Evolutionary conservation across 2,329 filamentous ascomycete genomes (phyloP).

Genomic region (Colletotrichum sp.): DNA sequence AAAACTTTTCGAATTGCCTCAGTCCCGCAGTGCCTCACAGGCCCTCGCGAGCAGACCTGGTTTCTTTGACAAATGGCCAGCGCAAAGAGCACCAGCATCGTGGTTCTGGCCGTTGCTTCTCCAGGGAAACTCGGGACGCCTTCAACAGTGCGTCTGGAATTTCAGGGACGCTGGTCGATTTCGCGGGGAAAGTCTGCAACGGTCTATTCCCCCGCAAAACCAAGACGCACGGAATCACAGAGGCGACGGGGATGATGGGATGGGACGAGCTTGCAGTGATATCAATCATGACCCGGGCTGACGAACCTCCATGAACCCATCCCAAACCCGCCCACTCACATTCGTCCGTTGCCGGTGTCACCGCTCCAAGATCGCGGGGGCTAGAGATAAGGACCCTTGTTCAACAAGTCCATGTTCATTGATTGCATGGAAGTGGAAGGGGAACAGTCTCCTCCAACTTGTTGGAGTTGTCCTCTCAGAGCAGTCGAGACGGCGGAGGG

Average conservation of each 20-base stretch:
- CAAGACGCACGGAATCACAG: conserved; percentile 12
- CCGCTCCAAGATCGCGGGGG: conserved; percentile 19
- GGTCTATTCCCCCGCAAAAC: conserved; percentile 20
- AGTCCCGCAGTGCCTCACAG: conserved; percentile 1
- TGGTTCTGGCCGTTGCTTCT: background rate
- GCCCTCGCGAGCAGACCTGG: background rate
- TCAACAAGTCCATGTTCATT: background rate
- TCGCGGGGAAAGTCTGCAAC: conserved; percentile 20
- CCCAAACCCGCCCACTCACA: background rate
- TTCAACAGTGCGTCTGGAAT: background rate
- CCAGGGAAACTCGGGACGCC: conserved; percentile 1
- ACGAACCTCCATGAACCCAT: background rate
- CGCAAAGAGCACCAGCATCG: background rate
- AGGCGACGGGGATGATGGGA: background rate
- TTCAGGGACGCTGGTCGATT: conserved; percentile 10
- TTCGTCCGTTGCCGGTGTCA: conserved; percentile 12
- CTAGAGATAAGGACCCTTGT: conserved; percentile 17
- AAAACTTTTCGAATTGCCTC: conserved; percentile 14
- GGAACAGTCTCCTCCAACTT: background rate
- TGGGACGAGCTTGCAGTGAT: background rate
- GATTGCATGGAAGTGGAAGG: background rate
- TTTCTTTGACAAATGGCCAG: conserved; percentile 10
- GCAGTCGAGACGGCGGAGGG: background rate
- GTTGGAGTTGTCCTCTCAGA: background rate
- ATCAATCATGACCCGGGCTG: background rate